Conservation (phyloP, 2,329 filamentous ascomycete species). For the Phoma sp. region DNA sequence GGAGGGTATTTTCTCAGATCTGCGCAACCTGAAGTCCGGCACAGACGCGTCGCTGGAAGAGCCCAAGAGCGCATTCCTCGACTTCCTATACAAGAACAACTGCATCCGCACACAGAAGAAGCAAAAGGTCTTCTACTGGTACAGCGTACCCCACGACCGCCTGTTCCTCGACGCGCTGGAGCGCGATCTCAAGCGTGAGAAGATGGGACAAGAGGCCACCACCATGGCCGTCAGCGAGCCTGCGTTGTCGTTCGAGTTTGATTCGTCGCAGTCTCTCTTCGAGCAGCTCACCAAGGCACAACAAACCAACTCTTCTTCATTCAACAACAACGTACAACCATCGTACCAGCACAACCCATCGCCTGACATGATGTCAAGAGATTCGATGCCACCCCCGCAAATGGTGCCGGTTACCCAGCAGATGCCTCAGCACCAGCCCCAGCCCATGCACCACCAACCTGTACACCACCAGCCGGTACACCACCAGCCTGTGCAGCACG, state of each 20-base stretch:
- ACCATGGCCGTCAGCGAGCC: conserved; percentile 97
- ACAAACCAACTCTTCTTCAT: conserved; percentile 97
- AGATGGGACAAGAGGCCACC: conserved; percentile 98
- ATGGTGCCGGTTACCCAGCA: conserved; percentile 67
- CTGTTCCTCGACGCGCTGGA: conserved; percentile 97
- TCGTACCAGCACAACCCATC: conserved; percentile 82
- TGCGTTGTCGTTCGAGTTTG: conserved; percentile 97
- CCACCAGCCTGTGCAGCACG: conserved; percentile 64
- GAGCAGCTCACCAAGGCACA: conserved; percentile 99
- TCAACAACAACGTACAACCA: conserved; percentile 71
- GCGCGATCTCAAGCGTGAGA: conserved; percentile 96
- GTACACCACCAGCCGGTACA: conserved; percentile 45
- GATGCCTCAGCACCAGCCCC: conserved; percentile 42
- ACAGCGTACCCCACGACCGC: conserved; percentile 96
- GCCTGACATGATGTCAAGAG: conserved; percentile 87
- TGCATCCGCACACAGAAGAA: conserved; percentile 99
- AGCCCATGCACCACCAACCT: conserved; percentile 53
- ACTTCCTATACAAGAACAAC: conserved; percentile 99
- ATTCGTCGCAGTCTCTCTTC: conserved; percentile 98
- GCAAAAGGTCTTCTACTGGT: conserved; percentile 99
- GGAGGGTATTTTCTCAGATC: conserved; percentile 98
- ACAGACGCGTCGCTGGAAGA: conserved; percentile 98
- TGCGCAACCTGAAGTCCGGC: conserved; percentile 97
- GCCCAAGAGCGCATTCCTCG: conserved; percentile 96
- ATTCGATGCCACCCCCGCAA: conserved; percentile 90